These are phyloP conservation scores for Mrakia blollopis DNA, from an alignment of 768 basidiomycete genomes.

Conservation along the genomic window DNA sequence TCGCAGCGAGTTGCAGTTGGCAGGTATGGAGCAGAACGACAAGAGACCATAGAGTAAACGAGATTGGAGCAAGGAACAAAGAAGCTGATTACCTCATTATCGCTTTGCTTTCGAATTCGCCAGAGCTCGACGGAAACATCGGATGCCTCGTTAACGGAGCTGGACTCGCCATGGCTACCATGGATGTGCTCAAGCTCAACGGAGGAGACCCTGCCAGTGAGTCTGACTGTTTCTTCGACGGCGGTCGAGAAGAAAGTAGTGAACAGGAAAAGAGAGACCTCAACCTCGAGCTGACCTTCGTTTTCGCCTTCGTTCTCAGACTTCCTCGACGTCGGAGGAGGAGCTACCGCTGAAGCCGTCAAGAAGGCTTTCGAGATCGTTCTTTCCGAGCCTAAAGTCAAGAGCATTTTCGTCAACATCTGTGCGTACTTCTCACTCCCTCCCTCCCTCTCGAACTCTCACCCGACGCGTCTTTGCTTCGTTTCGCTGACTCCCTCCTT, in stretches of 20 bases:
- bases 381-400: conserved; percentile 81
- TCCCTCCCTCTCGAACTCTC: not conserved
- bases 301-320: conserved; percentile 42
- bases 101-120: conserved; percentile 71
- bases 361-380: conserved; percentile 99
- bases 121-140: conserved; percentile 84
- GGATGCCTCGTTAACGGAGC: conserved; percentile 98
- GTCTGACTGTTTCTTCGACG: not conserved
- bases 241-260: too few species aligned
- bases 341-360: conserved; percentile 98
- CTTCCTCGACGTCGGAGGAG: conserved; percentile 97
- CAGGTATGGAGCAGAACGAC: too few species aligned
- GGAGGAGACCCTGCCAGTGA: conserved; percentile 81
- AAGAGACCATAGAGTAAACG: too few species aligned
- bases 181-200: conserved; percentile 96
- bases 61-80: not conserved
- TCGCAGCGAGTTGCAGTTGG: too few species aligned
- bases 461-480: not conserved
- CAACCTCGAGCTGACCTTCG: not conserved
- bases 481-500: not conserved
- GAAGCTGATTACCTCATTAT: too few species aligned
- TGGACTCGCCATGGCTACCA: conserved; percentile 98
- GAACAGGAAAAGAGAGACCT: too few species aligned
- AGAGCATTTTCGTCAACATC: conserved; percentile 94
- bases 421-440: conserved; percentile 36